Evolutionary conservation across 2,329 filamentous ascomycete genomes (phyloP), one percentile per base, ranked within the genome.

Genomic region (Tolypocladium tundrense): DNA sequence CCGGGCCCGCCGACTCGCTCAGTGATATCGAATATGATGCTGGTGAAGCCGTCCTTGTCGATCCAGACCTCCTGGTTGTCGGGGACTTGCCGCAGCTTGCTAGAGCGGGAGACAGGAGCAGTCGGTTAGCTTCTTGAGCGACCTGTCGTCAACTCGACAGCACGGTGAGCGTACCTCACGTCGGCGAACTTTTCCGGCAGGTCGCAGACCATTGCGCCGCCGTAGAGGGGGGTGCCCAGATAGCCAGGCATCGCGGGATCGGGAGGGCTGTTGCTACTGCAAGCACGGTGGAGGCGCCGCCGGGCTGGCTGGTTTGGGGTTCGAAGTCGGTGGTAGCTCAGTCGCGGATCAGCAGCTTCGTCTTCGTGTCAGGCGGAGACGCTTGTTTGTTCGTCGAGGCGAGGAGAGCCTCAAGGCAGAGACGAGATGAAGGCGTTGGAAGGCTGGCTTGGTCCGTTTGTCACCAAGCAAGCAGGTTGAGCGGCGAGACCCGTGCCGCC

Each of bases 41-140:
- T 91, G 3, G 90, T 90, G 72, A 92, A 92, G 54, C 91, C 91
- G 61, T 88, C 81, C 62, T 83, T 81, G 70, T 95, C 91, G 67
- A 97, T 87, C 76, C 86, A 96, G 65, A 97, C 88, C 78, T 97
- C 93, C 76, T 97, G 92, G 72, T 95, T 89, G 70, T 93, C 87
- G 55, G 88, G 88, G 6, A 92, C 85, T 73, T 91, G 82, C 62
- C 88, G 85, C 64, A 91, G 80, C 57, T 82, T 81, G 75, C 88
- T 90, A 61, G 56, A 40, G 24, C 19, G 41, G 31, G 52, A 42
- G 3, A 43, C 11, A 13, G 52, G 10, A 37, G 39, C 45, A 16
- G 45, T 39, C 54, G 27, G 21, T 64, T 63, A 63, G 58, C 53
- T 43, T 35, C 27, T 53, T n/a, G 31, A 45, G 40, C 39, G 13